Evolutionary conservation across 768 basidiomycete genomes (phyloP).

Genomic region (Imleria badia): DNA sequence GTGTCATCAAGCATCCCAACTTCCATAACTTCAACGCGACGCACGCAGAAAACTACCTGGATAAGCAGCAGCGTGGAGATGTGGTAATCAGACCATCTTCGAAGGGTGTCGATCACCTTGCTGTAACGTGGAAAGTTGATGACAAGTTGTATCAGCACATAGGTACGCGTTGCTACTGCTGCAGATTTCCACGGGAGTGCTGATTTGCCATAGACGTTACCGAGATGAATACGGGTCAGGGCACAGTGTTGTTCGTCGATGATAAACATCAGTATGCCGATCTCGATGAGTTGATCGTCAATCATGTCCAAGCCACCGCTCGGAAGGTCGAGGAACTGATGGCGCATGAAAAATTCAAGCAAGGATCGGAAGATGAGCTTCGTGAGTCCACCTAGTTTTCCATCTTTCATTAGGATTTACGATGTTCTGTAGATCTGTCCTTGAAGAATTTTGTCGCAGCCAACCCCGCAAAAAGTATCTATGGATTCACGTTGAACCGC

Average conservation of each 20-base stretch:
- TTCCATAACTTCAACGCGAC: constrained; percentile 93
- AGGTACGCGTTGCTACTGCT: constrained; percentile 48
- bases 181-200: not conserved
- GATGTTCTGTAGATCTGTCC: constrained; percentile 60
- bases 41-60: constrained; percentile 87
- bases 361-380: constrained; percentile 82
- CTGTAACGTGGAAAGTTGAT: constrained; percentile 99
- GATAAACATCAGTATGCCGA: constrained; percentile 82
- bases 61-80: constrained; percentile 90
- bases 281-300: constrained; percentile 95
- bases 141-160: constrained; percentile 96
- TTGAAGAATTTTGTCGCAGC: constrained; percentile 89
- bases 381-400: constrained; percentile 51
- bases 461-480: constrained; percentile 92
- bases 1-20: constrained; percentile 96
- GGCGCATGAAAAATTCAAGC: constrained; percentile 94
- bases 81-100: constrained; percentile 96
- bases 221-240: constrained; percentile 74
- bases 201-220: constrained; percentile 62
- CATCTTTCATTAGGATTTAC: not conserved
- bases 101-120: constrained; percentile 88
- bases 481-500: constrained; percentile 91
- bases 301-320: constrained; percentile 93
- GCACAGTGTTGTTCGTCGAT: constrained; percentile 70
- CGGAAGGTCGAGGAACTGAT: constrained; percentile 92